phyloP scores from a whole-genome alignment of 106 monocot species.

The Xerophyta viscosa region DNA sequence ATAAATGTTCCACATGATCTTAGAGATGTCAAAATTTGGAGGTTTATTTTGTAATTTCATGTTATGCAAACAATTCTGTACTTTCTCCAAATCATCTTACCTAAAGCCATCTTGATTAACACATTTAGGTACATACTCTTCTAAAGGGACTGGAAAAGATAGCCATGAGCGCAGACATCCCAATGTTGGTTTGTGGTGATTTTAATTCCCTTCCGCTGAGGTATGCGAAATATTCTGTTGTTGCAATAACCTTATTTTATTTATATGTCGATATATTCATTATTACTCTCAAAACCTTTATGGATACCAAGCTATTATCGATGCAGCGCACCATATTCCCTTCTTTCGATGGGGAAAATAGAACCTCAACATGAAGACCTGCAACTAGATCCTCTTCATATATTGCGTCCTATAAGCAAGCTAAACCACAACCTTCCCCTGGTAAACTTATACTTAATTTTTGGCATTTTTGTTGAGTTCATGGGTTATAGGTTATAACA shows the following conservation, averaged over 20 bases:
- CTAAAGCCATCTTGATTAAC: neutral
- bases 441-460: constrained; percentile 31
- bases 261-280: neutral
- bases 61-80: too few relatives aligned
- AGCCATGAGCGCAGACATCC: constrained; percentile 88
- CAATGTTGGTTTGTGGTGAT: constrained; percentile 99
- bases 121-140: constrained; percentile 76
- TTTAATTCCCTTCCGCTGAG: constrained; percentile 92
- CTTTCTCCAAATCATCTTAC: neutral
- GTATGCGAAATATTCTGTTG: constrained; percentile 12
- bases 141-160: constrained; percentile 96
- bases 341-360: constrained; percentile 82
- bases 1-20: constrained; percentile 33
- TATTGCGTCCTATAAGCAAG: constrained; percentile 65
- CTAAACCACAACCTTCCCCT: constrained; percentile 78
- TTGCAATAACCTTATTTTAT: neutral
- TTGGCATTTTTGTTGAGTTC: neutral
- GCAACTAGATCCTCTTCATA: constrained; percentile 64
- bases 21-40: constrained; percentile 89
- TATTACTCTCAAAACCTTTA: too few relatives aligned
- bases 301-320: too few relatives aligned
- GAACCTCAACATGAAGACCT: constrained; percentile 85
- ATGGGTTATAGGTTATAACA: neutral
- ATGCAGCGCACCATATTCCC: constrained; percentile 73
- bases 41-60: constrained; percentile 35